Evolutionary conservation across 2,329 filamentous ascomycete species (phyloP).

Genomic region (Epichloe sp.): DNA sequence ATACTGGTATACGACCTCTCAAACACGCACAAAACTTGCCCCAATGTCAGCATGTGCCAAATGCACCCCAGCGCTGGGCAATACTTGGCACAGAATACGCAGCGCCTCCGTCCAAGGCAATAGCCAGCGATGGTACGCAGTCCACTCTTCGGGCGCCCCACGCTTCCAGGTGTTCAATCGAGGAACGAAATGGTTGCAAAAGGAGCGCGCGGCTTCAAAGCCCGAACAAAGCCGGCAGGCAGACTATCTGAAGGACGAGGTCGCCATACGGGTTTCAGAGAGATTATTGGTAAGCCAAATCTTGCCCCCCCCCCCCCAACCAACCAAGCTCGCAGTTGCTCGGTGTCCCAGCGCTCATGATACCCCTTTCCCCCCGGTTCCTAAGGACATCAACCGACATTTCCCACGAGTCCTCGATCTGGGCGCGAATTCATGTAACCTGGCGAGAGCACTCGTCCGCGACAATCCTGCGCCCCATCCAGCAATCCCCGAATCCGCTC

Average conservation of each 20-base stretch:
- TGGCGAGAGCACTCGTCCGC: slow-evolving; percentile 67
- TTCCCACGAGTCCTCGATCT: slow-evolving; percentile 81
- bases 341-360: neutral
- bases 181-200: slow-evolving; percentile 77
- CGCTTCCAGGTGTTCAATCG: slow-evolving; percentile 86
- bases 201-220: slow-evolving; percentile 67
- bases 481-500: slow-evolving; percentile 42
- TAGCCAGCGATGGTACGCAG: slow-evolving; percentile 52
- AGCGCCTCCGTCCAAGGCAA: slow-evolving; percentile 7
- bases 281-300: slow-evolving; percentile 53
- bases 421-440: slow-evolving; percentile 90
- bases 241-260: slow-evolving; percentile 89
- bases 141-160: slow-evolving; percentile 63
- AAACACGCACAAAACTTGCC: slow-evolving; percentile 1
- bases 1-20: neutral
- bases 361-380: neutral
- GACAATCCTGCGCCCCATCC: slow-evolving; percentile 52
- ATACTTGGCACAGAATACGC: slow-evolving; percentile 12
- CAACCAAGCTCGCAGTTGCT: too few species aligned
- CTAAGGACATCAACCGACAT: slow-evolving; percentile 77
- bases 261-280: slow-evolving; percentile 73
- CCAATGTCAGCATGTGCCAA: slow-evolving; percentile 19
- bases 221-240: slow-evolving; percentile 61
- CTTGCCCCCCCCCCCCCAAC: too few species aligned
- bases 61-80: slow-evolving; percentile 14